phyloP scores from a whole-genome alignment of 2,329 filamentous ascomycete species.

The Didymella pomorum region DNA sequence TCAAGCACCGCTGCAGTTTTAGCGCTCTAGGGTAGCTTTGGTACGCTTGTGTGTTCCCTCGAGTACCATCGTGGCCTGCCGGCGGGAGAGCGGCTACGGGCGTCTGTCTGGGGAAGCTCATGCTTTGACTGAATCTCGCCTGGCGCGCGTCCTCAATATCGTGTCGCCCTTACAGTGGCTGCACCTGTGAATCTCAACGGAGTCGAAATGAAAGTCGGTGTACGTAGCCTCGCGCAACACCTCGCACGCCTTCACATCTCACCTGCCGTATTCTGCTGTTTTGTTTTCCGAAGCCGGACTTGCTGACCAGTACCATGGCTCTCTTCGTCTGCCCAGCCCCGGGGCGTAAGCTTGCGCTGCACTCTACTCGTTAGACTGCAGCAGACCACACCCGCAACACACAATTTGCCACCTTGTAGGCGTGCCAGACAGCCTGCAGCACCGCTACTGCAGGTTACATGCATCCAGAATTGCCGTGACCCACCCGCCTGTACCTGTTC shows the following conservation, averaged over 20 bases:
- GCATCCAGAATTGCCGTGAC: slow-evolving; percentile 29
- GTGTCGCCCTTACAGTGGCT: slow-evolving; percentile 37
- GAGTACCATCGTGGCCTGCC: slow-evolving; percentile 30
- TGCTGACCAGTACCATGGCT: slow-evolving; percentile 21
- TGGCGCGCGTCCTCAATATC: slow-evolving; percentile 26
- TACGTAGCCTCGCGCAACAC: slow-evolving; percentile 32
- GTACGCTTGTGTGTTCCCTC: slow-evolving; percentile 32
- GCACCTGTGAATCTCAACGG: slow-evolving; percentile 24
- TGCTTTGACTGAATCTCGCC: slow-evolving; percentile 22
- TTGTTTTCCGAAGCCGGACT: slow-evolving; percentile 37
- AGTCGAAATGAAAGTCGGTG: slow-evolving; percentile 46
- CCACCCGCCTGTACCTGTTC: slow-evolving; percentile 40
- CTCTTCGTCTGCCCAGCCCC: slow-evolving; percentile 9
- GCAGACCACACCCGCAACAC: slow-evolving; percentile 27
- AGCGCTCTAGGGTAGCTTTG: slow-evolving; percentile 32
- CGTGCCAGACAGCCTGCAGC: slow-evolving; percentile 28
- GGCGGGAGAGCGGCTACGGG: slow-evolving; percentile 35
- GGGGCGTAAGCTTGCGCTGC: slow-evolving; percentile 11
- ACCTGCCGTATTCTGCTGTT: slow-evolving; percentile 29
- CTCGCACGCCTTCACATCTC: slow-evolving; percentile 20
- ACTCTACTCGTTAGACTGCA: slow-evolving; percentile 32
- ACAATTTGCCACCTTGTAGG: slow-evolving; percentile 34
- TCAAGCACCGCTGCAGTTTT: slow-evolving; percentile 28
- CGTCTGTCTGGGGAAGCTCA: slow-evolving; percentile 40
- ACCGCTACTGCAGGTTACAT: slow-evolving; percentile 45